These are phyloP conservation scores for Domatiomyces globalis DNA, from an alignment of 2,329 filamentous ascomycete species.

Conservation along the genomic window DNA sequence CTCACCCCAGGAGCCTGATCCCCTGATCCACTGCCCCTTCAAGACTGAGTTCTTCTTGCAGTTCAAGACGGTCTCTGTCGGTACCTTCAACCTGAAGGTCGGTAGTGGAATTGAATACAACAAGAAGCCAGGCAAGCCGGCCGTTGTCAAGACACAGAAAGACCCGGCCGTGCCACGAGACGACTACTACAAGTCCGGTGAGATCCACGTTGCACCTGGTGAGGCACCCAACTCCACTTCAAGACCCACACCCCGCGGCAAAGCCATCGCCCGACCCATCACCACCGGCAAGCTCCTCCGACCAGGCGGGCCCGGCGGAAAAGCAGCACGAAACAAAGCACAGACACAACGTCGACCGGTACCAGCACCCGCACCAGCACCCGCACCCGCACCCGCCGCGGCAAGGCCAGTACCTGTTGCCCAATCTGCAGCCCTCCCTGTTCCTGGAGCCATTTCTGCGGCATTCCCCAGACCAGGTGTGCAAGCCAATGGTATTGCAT, in stretches of 20 bases:
- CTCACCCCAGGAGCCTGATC: conserved; percentile 83
- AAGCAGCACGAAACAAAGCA: conserved; percentile 48
- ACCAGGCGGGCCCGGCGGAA: conserved; percentile 71
- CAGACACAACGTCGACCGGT: conserved; percentile 18
- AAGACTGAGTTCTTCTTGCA: conserved; percentile 98
- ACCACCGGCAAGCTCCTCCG: conserved; percentile 85
- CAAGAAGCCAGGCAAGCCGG: conserved; percentile 91
- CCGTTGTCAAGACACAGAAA: conserved; percentile 76
- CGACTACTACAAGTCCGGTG: conserved; percentile 88
- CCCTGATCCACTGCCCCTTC: conserved; percentile 81
- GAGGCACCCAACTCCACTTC: conserved; percentile 73
- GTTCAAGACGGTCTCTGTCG: conserved; percentile 64
- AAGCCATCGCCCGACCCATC: conserved; percentile 77
- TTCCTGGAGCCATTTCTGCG: conserved; percentile 1
- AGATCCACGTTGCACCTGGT: conserved; percentile 72
- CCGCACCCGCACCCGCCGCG: conserved; percentile 15
- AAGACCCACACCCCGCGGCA: conserved; percentile 71
- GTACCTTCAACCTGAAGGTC: conserved; percentile 68
- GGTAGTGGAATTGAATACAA: conserved; percentile 81
- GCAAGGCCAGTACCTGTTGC: conserved; percentile 16
- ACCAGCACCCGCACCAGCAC: conserved; percentile 25
- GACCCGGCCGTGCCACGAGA: conserved; percentile 58
- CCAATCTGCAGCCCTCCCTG: conserved; percentile 21
- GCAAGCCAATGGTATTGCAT: conserved; percentile 24
- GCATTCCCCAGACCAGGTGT: conserved; percentile 30